A percentile compares a stretch with the other conserved stretches of the same genome.
These are phyloP conservation scores for Leptodontidium sp. DNA, from an alignment of 2,329 filamentous ascomycete genomes.

Conservation along the genomic window DNA sequence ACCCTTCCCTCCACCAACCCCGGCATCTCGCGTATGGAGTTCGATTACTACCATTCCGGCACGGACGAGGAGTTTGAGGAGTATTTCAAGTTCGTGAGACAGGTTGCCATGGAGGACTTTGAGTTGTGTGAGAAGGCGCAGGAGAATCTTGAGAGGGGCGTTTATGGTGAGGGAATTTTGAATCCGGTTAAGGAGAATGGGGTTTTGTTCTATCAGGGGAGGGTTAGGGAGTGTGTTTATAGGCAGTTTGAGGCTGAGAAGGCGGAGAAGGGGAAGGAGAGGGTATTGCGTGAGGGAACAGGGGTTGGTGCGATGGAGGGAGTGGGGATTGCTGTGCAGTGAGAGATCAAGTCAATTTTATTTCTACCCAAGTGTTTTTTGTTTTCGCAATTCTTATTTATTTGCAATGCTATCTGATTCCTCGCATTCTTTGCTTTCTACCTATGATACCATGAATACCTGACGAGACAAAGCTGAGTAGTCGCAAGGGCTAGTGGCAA, in stretches of 20 bases:
- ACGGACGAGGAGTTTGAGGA: slow-evolving; percentile 61
- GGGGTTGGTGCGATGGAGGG: not conserved
- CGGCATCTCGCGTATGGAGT: slow-evolving; percentile 61
- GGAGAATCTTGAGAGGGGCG: slow-evolving; percentile 59
- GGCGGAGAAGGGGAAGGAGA: slow-evolving; percentile 8
- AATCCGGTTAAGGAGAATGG: slow-evolving; percentile 64
- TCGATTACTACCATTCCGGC: slow-evolving; percentile 64
- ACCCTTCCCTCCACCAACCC: slow-evolving; percentile 60
- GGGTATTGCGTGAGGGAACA: not conserved
- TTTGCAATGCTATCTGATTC: too few species aligned
- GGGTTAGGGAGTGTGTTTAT: slow-evolving; percentile 43
- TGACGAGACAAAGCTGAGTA: too few species aligned
- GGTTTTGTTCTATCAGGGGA: slow-evolving; percentile 54
- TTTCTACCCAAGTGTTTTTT: too few species aligned
- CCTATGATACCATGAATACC: too few species aligned
- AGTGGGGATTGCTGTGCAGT: slow-evolving; percentile 3
- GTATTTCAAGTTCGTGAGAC: slow-evolving; percentile 63
- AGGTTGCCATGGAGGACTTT: slow-evolving; percentile 63
- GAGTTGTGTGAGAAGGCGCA: slow-evolving; percentile 65
- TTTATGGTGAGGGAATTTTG: slow-evolving; percentile 62
- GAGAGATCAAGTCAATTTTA: not conserved
- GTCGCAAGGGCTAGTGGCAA: too few species aligned
- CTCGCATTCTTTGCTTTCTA: too few species aligned
- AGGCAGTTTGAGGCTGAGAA: slow-evolving; percentile 36
- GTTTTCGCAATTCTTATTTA: too few species aligned